These are phyloP conservation scores for Chytriomyces confervae DNA, from an alignment of 192 early-diverging fungal species.

Conservation along the genomic window DNA sequence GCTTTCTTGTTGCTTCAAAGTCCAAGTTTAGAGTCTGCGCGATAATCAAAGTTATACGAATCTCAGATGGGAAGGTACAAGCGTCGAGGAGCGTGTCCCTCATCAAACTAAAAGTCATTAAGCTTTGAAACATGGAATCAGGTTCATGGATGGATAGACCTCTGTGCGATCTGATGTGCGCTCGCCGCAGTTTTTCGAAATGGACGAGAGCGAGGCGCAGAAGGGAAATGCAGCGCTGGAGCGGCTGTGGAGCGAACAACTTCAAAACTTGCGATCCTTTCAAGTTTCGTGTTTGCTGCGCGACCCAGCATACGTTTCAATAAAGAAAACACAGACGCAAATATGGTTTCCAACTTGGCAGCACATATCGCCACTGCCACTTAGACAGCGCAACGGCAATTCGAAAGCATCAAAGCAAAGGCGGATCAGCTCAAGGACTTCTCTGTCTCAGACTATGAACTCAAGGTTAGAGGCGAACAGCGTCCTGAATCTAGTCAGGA, in stretches of 20 bases:
- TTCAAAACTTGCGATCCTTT: slow-evolving; percentile 8
- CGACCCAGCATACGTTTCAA: too few relatives aligned
- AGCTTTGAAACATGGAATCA: background rate
- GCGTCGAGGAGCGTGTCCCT: slow-evolving; percentile 1
- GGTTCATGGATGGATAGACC: background rate
- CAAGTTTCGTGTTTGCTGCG: background rate
- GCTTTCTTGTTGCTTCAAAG: background rate
- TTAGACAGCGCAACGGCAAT: background rate
- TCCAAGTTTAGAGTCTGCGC: slow-evolving; percentile 18
- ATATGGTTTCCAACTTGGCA: background rate
- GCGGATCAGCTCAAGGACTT: background rate
- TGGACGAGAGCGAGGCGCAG: too few relatives aligned
- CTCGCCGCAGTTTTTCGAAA: too few relatives aligned
- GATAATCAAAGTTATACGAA: slow-evolving; percentile 29
- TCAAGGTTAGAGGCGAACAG: too few relatives aligned
- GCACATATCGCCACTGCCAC: background rate
- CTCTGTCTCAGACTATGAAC: background rate
- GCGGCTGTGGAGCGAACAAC: too few relatives aligned
- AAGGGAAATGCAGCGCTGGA: too few relatives aligned
- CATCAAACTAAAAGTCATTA: background rate
- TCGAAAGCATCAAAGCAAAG: background rate
- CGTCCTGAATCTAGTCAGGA: slow-evolving; percentile 12
- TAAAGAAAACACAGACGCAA: background rate
- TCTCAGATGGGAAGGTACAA: slow-evolving; percentile 23
- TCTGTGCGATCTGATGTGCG: background rate